Conservation (phyloP, 192 early-diverging fungal species). For the Rhizophagus prolifer region DNA sequence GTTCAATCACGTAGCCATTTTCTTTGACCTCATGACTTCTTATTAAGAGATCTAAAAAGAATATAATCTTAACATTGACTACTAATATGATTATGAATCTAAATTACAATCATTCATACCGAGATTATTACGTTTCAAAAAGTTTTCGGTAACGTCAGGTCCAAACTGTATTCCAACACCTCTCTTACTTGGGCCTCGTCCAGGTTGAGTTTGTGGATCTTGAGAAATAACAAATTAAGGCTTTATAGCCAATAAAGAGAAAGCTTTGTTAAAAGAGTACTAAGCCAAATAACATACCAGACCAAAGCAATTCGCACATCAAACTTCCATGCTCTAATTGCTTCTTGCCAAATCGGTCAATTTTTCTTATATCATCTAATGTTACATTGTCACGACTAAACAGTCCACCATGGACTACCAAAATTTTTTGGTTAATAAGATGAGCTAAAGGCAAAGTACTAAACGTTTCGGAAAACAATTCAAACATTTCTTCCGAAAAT, state of each 20-base stretch:
- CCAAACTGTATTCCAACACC: conserved; percentile 97
- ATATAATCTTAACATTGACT: not conserved
- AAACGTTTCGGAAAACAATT: conserved; percentile 93
- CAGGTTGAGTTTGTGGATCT: conserved; percentile 84
- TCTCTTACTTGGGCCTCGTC: conserved; percentile 86
- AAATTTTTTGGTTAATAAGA: conserved; percentile 86
- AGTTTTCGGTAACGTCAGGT: conserved; percentile 93
- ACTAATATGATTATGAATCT: not conserved
- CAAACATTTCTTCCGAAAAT: conserved; percentile 89
- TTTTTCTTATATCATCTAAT: conserved; percentile 84
- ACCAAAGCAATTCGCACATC: conserved; percentile 97
- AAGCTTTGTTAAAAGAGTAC: not conserved
- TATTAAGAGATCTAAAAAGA: conserved; percentile 73
- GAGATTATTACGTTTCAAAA: conserved; percentile 81
- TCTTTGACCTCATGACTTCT: conserved; percentile 97
- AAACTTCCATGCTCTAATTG: conserved; percentile 62
- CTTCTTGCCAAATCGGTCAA: conserved; percentile 84
- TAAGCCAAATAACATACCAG: conserved; percentile 33
- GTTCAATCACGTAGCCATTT: conserved; percentile 94
- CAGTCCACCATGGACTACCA: conserved; percentile 96
- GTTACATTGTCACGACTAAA: conserved; percentile 90
- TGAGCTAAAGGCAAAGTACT: conserved; percentile 91
- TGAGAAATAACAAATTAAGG: not conserved
- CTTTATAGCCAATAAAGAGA: not conserved
- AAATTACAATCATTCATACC: conserved; percentile 34